phyloP scores from a whole-genome alignment of 345 rosid genomes.

The Syzygium jambos region DNA sequence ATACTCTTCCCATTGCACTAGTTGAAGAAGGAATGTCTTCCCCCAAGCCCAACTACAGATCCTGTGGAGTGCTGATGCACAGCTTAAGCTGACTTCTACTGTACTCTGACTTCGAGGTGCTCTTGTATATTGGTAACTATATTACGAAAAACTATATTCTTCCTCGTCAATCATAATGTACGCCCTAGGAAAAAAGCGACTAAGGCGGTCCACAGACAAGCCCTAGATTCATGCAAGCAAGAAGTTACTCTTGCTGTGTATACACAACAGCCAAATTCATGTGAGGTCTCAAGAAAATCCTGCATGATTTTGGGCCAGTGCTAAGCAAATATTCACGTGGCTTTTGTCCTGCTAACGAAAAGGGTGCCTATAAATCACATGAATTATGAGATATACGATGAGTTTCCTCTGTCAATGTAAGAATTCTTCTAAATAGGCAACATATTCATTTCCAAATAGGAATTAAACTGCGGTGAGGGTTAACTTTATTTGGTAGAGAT shows the following conservation, averaged over 20 bases:
- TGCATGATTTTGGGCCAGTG: neutral
- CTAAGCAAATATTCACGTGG: neutral
- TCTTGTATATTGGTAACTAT: neutral
- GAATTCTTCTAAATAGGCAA: neutral
- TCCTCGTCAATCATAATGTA: neutral
- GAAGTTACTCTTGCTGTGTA: neutral
- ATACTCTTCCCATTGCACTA: neutral
- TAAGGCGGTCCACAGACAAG: neutral
- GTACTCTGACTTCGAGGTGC: neutral
- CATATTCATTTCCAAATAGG: neutral
- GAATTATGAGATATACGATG: neutral
- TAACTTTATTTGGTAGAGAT: neutral
- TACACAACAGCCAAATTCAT: neutral
- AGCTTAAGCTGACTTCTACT: neutral
- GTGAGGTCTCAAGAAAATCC: neutral
- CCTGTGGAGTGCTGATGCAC: neutral
- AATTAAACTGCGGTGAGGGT: neutral
- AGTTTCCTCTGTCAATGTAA: neutral
- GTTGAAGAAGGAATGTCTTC: neutral
- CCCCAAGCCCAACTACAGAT: neutral
- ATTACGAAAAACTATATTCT: neutral
- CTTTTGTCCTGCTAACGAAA: neutral
- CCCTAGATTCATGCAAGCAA: neutral
- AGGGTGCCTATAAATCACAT: neutral
- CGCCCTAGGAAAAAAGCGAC: neutral